phyloP scores from a whole-genome alignment of 169 alveolate species.

The Eimeria zaria region DNA sequence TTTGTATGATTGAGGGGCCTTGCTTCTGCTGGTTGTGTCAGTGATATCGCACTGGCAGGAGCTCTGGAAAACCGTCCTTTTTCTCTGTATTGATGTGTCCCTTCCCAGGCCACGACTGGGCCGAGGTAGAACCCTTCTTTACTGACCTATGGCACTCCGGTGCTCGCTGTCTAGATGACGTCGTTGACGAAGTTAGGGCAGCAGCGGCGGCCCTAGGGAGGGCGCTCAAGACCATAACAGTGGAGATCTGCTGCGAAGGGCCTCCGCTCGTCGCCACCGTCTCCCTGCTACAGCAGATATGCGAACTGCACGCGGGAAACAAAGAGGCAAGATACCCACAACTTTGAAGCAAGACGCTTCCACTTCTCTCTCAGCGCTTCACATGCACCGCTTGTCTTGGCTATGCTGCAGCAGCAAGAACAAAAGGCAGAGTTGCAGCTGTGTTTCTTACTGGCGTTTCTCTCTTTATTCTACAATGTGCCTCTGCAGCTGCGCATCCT shows the following conservation, averaged over 20 bases:
- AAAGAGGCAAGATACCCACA: slow-evolving; percentile 51
- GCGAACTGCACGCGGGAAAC: slow-evolving; percentile 70
- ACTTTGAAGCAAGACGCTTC: neutral
- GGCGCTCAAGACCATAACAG: slow-evolving; percentile 65
- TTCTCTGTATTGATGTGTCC: neutral
- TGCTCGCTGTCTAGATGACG: slow-evolving; percentile 63
- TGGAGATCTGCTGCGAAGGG: slow-evolving; percentile 62
- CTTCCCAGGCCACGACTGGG: slow-evolving; percentile 58
- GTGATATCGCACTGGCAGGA: neutral
- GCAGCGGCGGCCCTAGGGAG: slow-evolving; percentile 68
- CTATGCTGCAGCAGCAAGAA: neutral
- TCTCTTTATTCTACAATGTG: neutral
- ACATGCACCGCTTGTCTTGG: neutral
- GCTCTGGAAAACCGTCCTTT: neutral
- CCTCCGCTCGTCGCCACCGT: slow-evolving; percentile 58
- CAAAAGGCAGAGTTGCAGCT: neutral
- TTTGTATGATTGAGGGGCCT: neutral
- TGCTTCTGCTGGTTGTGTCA: neutral
- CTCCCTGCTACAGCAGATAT: slow-evolving; percentile 54
- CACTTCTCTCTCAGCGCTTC: neutral
- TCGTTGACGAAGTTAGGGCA: slow-evolving; percentile 57
- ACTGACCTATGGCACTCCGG: slow-evolving; percentile 59
- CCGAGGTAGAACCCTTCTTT: slow-evolving; percentile 35
- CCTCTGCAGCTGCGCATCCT: slow-evolving; percentile 60
- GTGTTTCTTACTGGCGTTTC: neutral